A percentile compares a stretch with the other conserved stretches of the same genome.
These are phyloP conservation scores for Wallacemonas rigidus DNA, from an alignment of 208 protist genomes.

Conservation along the genomic window DNA sequence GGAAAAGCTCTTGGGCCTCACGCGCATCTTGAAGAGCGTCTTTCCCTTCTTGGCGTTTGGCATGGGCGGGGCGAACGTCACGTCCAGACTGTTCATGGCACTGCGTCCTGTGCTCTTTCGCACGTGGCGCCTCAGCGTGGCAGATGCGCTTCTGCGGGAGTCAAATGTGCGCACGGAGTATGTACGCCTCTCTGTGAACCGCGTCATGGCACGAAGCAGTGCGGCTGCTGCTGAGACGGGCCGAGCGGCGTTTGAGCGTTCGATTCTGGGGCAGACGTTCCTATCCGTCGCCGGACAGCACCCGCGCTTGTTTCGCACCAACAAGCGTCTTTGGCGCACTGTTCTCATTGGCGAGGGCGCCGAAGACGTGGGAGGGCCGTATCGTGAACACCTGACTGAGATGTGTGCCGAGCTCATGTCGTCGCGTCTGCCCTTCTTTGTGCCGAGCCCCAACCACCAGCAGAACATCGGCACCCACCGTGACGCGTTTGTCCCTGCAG, in stretches of 20 bases:
- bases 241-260: conserved; percentile 51
- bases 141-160: conserved; percentile 69
- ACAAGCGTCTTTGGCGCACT: conserved; percentile 87
- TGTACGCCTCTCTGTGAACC: conserved; percentile 87
- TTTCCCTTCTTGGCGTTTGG: conserved; percentile 81
- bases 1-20: conserved; percentile 67
- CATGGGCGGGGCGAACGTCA: conserved; percentile 40
- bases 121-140: conserved; percentile 59
- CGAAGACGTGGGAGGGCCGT: conserved; percentile 93
- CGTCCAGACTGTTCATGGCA: conserved; percentile 65
- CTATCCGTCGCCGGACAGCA: conserved; percentile 60
- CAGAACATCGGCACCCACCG: conserved; percentile 85
- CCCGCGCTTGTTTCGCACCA: conserved; percentile 84
- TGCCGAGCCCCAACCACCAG: conserved; percentile 89
- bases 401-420: conserved; percentile 94
- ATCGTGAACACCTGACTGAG: conserved; percentile 91
- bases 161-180: conserved; percentile 78
- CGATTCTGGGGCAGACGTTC: conserved; percentile 92
- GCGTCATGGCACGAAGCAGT: conserved; percentile 36
- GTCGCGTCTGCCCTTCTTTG: conserved; percentile 79
- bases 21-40: conserved; percentile 67
- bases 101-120: conserved; percentile 71
- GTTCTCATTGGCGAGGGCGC: conserved; percentile 93
- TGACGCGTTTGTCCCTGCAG: conserved; percentile 89
- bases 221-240: background rate